phyloP scores from a whole-genome alignment of 805 yeast genomes.

The Ogataea parapolymorpha region DNA sequence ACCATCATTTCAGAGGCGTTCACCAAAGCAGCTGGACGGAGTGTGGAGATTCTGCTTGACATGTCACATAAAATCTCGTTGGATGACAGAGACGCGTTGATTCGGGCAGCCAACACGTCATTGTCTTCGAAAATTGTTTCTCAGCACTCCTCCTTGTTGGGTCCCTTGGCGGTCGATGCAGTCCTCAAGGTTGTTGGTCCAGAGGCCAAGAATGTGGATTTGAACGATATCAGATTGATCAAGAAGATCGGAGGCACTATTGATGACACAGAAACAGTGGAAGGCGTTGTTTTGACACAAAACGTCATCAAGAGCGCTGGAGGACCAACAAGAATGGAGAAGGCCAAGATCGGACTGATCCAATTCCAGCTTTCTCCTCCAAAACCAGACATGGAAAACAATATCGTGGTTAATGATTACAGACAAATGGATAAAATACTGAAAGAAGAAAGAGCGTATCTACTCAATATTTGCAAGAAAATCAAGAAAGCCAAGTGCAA shows the following conservation, averaged over 20 bases:
- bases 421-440: constrained; percentile 98
- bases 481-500: constrained; percentile 97
- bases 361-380: constrained; percentile 97
- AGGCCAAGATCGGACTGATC: constrained; percentile 83
- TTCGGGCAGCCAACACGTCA: constrained; percentile 93
- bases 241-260: constrained; percentile 97
- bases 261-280: constrained; percentile 89
- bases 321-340: constrained; percentile 92
- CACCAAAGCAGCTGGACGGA: constrained; percentile 81
- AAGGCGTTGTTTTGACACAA: constrained; percentile 93
- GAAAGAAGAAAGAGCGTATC: constrained; percentile 95
- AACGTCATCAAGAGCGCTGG: constrained; percentile 87
- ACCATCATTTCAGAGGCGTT: constrained; percentile 90
- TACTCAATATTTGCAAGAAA: constrained; percentile 91
- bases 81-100: constrained; percentile 73
- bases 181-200: constrained; percentile 62
- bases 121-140: constrained; percentile 93
- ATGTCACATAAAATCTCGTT: constrained; percentile 84
- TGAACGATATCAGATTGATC: constrained; percentile 81
- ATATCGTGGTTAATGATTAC: constrained; percentile 94
- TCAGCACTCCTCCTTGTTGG: constrained; percentile 79
- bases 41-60: constrained; percentile 75
- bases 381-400: constrained; percentile 96
- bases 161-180: constrained; percentile 93
- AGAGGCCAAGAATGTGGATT: constrained; percentile 66